These are phyloP conservation scores for Gossypium davidsonii DNA, from an alignment of 441 rosid species.

Conservation along the genomic window DNA sequence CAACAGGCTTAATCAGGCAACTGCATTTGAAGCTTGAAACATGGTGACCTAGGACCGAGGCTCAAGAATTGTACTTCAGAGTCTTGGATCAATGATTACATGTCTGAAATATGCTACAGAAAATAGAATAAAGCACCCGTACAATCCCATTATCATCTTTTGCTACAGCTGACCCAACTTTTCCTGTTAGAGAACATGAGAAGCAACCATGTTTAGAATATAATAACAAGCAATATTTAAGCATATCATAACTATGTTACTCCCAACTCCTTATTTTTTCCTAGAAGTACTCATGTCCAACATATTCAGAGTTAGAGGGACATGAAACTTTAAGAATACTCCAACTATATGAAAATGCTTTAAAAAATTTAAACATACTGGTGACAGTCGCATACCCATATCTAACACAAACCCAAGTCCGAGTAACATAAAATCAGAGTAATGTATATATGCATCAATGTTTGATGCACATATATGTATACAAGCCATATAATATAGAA, in stretches of 20 bases:
- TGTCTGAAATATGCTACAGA: not conserved
- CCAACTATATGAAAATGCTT: not conserved
- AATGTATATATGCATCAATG: not conserved
- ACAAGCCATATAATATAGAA: not conserved
- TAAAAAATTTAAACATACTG: not conserved
- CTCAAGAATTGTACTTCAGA: not conserved
- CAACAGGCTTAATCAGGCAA: not conserved
- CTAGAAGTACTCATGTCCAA: not conserved
- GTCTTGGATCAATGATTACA: not conserved
- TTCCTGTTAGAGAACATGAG: constrained; percentile 48
- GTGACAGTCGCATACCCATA: not conserved
- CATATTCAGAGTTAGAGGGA: not conserved
- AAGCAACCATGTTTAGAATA: constrained; percentile 10
- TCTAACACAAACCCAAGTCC: not conserved
- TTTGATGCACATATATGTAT: not conserved
- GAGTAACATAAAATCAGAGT: not conserved
- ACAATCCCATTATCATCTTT: not conserved
- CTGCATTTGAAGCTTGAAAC: not conserved
- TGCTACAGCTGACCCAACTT: constrained; percentile 59
- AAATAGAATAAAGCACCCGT: not conserved
- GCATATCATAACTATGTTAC: not conserved
- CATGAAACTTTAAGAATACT: not conserved
- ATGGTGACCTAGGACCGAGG: not conserved
- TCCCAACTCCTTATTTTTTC: not conserved
- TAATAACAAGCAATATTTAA: constrained; percentile 7